Evolutionary conservation across 106 monocot genomes (phyloP), one percentile per base, ranked within the genome.

Genomic region (Gastrodia elata): DNA sequence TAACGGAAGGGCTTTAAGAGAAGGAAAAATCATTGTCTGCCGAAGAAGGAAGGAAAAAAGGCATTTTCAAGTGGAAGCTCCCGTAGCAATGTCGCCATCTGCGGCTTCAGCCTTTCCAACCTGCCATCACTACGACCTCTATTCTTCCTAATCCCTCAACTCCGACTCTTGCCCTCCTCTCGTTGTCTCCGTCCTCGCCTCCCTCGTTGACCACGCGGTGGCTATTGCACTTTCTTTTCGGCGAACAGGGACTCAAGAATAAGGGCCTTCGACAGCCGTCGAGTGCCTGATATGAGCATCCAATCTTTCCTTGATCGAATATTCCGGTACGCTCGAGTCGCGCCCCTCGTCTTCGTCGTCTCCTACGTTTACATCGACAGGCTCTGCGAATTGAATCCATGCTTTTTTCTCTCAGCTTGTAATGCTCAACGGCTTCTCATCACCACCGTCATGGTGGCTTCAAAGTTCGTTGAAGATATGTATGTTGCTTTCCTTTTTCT

Each of bases 301-400:
- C 85, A 78, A 18, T 75, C 83, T 4, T 93, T 89, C 70, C 77
- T 93, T 6, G 89, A 85, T 81, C 77, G 93, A 72, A 73, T 93
- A 43, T 85, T 78, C 70, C 76, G 83, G 39, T 89, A 89, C 74
- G 83, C 87, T 16, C 68, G 73, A 15, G 80, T 85, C 9, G 68
- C 79, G 38, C 87, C 93, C 27, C 71, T 85, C 24, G 87, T 93
- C 10, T 93, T 83, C 68, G 93, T 93, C 35, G 87, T 93, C 9
- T 87, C 93, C 16, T 93, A 93, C 70, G 93, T 83, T 2, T 93
- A 93, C 74, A 65, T 89, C 77, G 93, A 93, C 36, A 78, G 93
- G 33, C 48, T 93, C 25, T 79, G 87, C 11, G 82, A 76, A 13
- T 35, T 64, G 68, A 84, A 84, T 49, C 79, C 80, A 16, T 64